A percentile compares a stretch with the other conserved stretches of the same genome.
Evolutionary conservation across 169 alveolate genomes (phyloP).

Genomic region (Cryptosporidium ubiquitum): DNA sequence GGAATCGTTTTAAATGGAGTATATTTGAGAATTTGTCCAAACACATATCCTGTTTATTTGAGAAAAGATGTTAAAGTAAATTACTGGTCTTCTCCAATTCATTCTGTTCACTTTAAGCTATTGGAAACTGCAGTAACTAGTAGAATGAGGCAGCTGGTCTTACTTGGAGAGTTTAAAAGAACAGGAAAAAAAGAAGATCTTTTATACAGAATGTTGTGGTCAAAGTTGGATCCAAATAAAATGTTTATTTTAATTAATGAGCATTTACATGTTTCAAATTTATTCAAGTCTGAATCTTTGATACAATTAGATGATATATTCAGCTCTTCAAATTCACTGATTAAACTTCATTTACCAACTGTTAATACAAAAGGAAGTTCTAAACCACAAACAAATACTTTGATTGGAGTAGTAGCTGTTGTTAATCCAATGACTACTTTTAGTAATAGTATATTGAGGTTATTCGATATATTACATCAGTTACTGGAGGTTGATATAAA

Average conservation of each 20-base stretch:
- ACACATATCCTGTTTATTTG: constrained; percentile 48
- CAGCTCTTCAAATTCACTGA: neutral
- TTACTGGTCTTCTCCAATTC: constrained; percentile 44
- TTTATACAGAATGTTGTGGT: constrained; percentile 25
- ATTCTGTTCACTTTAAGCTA: constrained; percentile 31
- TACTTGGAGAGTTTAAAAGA: constrained; percentile 34
- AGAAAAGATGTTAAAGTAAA: constrained; percentile 10
- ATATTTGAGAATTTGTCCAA: constrained; percentile 53
- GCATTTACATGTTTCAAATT: constrained; percentile 5
- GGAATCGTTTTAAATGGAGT: constrained; percentile 62
- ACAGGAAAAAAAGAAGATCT: neutral
- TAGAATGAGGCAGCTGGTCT: constrained; percentile 56
- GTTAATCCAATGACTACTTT: constrained; percentile 20
- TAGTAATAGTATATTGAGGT: neutral
- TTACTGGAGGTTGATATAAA: constrained; percentile 41
- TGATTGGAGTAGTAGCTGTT: constrained; percentile 24
- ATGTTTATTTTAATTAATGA: constrained; percentile 18
- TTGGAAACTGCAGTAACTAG: constrained; percentile 47
- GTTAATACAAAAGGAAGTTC: neutral
- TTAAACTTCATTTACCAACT: constrained; percentile 26
- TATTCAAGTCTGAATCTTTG: constrained; percentile 4
- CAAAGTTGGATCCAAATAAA: neutral
- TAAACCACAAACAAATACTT: neutral
- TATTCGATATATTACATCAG: constrained; percentile 30
- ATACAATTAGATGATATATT: constrained; percentile 18